Base-by-base conservation (phyloP, 768 basidiomycete species). In the Mycena capillaripes region DNA sequence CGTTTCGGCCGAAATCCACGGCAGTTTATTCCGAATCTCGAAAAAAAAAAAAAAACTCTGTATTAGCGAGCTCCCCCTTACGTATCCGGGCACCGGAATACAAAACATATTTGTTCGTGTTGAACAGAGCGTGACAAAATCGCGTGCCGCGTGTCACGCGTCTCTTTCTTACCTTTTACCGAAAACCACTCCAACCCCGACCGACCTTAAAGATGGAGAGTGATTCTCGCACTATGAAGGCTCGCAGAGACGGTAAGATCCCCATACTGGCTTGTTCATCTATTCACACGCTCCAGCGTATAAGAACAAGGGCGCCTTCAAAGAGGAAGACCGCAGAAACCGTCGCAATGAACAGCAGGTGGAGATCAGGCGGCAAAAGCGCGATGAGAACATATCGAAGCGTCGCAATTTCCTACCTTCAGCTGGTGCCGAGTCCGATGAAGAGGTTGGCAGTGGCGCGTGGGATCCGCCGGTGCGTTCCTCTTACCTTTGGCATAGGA, bases 361-460 rank as follows among this genome's bases (percentile, higher is more conserved):
- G 63, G 98, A 99, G 89, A 98, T 99, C 88, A 90, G 98, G 80
- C 90, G 96, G 81, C 95, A 97, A 86, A 99, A 99, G 86, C 90
- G 98, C 77, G 98, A 99, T 82, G 98, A 99, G 84, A 97, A 97
- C 81, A 97, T 99, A 73, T 95, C 97, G 67, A 99, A 99, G 88
- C 90, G 98, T 82, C 89, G 98, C 72, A 98, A 98, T 82, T 95
- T 97, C 79, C 87, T 96, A 59, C 92, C 96, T 36, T 87, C 90
- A 32, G 83, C 90, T 60, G 86, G 88, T 66, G 86, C 83, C 68
- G 97, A 98, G 79, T 98, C 97, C 61, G 97, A 98, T 89, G 97
- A 98, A 72, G 97, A 97, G 79, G 87, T 91, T 77, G 84, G 88
- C 73, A 81, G 86, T 76, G 89, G 89, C 77, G 86, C 82, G 69